Percentiles rank a stretch among this genome's conserved stretches.
Conservation (phyloP, 1,284 basidiomycete species). For the Ceratorhiza oryzae-sativae region DNA sequence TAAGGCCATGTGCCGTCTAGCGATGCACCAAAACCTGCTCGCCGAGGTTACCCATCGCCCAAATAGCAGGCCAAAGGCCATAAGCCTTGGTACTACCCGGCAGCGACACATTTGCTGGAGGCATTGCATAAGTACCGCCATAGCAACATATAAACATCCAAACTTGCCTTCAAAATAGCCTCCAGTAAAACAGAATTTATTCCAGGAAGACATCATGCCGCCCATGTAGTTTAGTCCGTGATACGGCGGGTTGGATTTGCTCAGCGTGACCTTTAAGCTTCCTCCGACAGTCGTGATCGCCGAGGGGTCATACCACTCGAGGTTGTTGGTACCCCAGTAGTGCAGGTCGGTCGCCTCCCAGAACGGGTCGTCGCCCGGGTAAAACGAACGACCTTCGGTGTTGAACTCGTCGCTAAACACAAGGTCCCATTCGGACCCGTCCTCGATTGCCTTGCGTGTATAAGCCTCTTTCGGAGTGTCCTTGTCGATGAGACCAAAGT, state of each 20-base stretch:
- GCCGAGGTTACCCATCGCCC: conserved; percentile 66
- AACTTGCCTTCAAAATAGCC: conserved; percentile 47
- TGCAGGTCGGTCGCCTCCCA: conserved; percentile 81
- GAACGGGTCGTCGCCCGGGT: conserved; percentile 64
- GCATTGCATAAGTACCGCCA: conserved; percentile 16
- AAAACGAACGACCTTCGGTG: conserved; percentile 71
- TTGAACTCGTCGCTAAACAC: conserved; percentile 73
- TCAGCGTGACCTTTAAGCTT: conserved; percentile 53
- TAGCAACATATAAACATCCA: conserved; percentile 10
- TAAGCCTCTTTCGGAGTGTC: conserved; percentile 65
- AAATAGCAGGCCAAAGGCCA: conserved; percentile 77
- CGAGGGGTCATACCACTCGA: conserved; percentile 53
- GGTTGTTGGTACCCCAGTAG: conserved; percentile 61
- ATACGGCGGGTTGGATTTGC: conserved; percentile 53
- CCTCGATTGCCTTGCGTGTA: conserved; percentile 49
- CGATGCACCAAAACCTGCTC: conserved; percentile 62
- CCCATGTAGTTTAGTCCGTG: conserved; percentile 53
- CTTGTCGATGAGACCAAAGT: conserved; percentile 75
- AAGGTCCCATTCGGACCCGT: conserved; percentile 53
- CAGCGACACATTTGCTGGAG: conserved; percentile 41
- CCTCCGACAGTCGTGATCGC: conserved; percentile 58
- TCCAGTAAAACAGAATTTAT: conserved; percentile 55
- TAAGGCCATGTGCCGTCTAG: conserved; percentile 59
- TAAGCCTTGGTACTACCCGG: conserved; percentile 50
- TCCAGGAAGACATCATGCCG: conserved; percentile 49